A percentile compares a stretch with the other conserved stretches of the same genome.
Evolutionary conservation across 495 filamentous ascomycete genomes (phyloP).

Genomic region (Penicillium verhagenii): DNA sequence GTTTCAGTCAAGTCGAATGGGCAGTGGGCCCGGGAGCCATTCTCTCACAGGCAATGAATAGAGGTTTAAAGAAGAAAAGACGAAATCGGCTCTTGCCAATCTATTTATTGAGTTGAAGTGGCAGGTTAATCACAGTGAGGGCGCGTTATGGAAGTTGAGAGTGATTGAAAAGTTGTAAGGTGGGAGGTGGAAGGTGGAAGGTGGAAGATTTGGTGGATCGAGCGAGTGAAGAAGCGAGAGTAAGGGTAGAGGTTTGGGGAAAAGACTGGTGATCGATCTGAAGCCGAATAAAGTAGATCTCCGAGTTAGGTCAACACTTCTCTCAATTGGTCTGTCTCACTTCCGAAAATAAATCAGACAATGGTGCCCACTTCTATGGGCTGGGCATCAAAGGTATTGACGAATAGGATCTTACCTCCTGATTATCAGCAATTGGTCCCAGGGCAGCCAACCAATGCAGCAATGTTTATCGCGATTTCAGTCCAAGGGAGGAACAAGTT

Average conservation of each 20-base stretch:
- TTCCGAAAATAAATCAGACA: not conserved
- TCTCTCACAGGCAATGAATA: not conserved
- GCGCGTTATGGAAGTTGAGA: no score
- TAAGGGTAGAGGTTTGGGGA: not conserved
- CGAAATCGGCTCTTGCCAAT: not conserved
- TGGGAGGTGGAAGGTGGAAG: not conserved
- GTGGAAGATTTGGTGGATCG: not conserved
- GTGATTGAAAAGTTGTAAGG: not conserved
- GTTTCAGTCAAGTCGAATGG: not conserved
- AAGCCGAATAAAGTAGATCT: not conserved
- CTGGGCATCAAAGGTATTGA: not conserved
- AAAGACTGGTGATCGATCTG: not conserved
- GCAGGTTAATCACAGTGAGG: not conserved
- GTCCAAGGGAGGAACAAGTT: constrained; percentile 6
- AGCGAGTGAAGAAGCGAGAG: not conserved
- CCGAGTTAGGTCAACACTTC: not conserved
- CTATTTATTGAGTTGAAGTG: not conserved
- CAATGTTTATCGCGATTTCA: constrained; percentile 9
- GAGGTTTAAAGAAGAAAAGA: not conserved
- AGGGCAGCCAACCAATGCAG: not conserved
- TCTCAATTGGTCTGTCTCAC: not conserved
- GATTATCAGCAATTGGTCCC: not conserved
- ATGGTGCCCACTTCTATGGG: not conserved
- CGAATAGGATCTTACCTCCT: not conserved
- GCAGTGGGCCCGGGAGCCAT: not conserved